Conservation (phyloP, 2,329 filamentous ascomycete genomes). For the Aspergillus costaricaensis region DNA sequence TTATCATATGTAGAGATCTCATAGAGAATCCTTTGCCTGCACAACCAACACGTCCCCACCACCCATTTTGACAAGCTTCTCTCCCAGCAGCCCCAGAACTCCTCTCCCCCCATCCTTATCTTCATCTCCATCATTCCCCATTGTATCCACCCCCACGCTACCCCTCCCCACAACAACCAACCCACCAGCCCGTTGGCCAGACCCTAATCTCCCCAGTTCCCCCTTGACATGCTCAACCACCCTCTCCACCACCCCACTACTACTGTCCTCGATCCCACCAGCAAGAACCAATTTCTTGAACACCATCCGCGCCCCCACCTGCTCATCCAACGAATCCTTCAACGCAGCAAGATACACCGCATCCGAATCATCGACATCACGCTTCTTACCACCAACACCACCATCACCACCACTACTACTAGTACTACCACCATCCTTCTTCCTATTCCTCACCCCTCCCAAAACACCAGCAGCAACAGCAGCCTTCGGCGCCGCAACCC, state of each 20-base stretch:
- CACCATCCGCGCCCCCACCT: constrained; percentile 57
- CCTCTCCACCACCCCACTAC: constrained; percentile 32
- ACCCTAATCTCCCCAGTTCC: constrained; percentile 57
- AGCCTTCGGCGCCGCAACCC: too few relatives aligned
- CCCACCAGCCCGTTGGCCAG: constrained; percentile 68
- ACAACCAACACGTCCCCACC: constrained; percentile 70
- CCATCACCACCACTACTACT: too few relatives aligned
- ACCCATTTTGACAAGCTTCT: constrained; percentile 57
- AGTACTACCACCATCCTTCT: too few relatives aligned
- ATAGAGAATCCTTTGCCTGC: constrained; percentile 53
- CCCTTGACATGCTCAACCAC: constrained; percentile 57
- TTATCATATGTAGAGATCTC: background rate
- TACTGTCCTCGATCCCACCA: constrained; percentile 46
- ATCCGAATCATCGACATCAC: constrained; percentile 44
- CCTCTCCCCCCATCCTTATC: constrained; percentile 18
- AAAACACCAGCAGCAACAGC: too few relatives aligned
- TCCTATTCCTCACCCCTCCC: too few relatives aligned
- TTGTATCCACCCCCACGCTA: constrained; percentile 18
- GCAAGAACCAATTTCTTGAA: constrained; percentile 48
- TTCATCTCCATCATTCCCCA: constrained; percentile 41
- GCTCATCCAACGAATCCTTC: constrained; percentile 56
- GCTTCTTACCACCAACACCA: too few relatives aligned
- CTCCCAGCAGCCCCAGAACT: constrained; percentile 38
- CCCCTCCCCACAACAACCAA: constrained; percentile 67
- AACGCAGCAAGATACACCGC: constrained; percentile 59